A percentile compares a stretch with the other conserved stretches of the same genome.
These are phyloP conservation scores for Yamadazyma siamensis DNA, from an alignment of 1,139 yeast genomes.

Conservation along the genomic window DNA sequence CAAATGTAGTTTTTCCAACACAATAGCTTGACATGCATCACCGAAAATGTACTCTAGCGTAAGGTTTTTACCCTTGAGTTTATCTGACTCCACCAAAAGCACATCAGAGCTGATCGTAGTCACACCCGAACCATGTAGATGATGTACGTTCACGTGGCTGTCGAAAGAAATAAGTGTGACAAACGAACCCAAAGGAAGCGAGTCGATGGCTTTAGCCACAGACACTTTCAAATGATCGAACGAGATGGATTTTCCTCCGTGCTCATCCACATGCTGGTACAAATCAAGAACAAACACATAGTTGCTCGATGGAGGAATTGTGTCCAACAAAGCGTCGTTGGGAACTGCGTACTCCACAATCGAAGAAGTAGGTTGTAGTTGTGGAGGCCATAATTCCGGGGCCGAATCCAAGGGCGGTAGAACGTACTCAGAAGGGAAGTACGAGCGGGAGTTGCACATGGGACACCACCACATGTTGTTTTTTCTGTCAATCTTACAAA, in stretches of 20 bases:
- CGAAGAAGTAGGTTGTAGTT: slow-evolving; percentile 21
- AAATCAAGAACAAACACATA: slow-evolving; percentile 26
- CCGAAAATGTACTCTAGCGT: slow-evolving; percentile 8
- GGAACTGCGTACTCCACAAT: slow-evolving; percentile 30
- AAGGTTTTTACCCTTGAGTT: neutral
- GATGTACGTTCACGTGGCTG: slow-evolving; percentile 25
- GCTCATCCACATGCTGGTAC: slow-evolving; percentile 27
- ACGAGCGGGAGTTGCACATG: slow-evolving; percentile 25
- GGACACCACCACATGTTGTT: slow-evolving; percentile 44
- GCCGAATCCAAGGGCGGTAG: slow-evolving; percentile 16
- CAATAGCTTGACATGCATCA: slow-evolving; percentile 3
- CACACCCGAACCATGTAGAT: no score
- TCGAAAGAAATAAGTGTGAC: slow-evolving; percentile 30
- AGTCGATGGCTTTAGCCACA: slow-evolving; percentile 17
- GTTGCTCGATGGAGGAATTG: slow-evolving; percentile 1
- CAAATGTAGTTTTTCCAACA: slow-evolving; percentile 10
- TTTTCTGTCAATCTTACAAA: slow-evolving; percentile 25
- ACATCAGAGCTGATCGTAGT: slow-evolving; percentile 5
- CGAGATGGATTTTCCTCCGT: slow-evolving; percentile 10
- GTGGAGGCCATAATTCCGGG: slow-evolving; percentile 24
- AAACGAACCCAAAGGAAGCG: slow-evolving; percentile 19
- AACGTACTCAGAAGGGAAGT: slow-evolving; percentile 18
- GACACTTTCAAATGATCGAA: slow-evolving; percentile 18
- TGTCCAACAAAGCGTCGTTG: slow-evolving; percentile 14
- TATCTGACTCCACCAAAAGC: neutral